Base-by-base conservation (phyloP, 495 filamentous ascomycete species). In the Neurospora sp. region DNA sequence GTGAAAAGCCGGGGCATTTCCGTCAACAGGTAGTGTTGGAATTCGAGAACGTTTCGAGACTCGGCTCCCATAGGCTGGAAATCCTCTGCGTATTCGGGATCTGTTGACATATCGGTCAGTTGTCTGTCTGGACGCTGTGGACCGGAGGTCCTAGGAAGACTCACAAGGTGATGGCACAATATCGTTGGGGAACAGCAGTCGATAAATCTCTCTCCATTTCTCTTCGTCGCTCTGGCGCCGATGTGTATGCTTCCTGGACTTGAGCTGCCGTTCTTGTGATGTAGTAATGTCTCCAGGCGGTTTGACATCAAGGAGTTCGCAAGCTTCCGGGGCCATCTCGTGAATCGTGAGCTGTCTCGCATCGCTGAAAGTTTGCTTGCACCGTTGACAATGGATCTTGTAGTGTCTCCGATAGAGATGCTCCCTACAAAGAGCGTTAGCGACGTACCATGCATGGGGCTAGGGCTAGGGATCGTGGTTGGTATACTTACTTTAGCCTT, bases 181-280 rank as follows among this genome's bases (percentile, higher is more conserved):
- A 35, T 75, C 76, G 27, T 72, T 45, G 6, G 79, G 79, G 44
- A 81, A 80, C 3, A 81, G 72, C 9, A 79, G 75, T 6, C 69
- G 71, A 70, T 80, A 81, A 1, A 81, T 76, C 18, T 81, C 79
- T 18, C 38, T 59, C 79, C 79, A 81, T 22, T 80, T 80, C 7
- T 80, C 78, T 18, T 77, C 73, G 22, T 80, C 78, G 2, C 69
- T 75, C 40, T 77, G 76, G 8, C 70, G 72, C 14, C 73, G 72
- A 9, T 73, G 39, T 4, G 72, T 72, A 70, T 79, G 72, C 53
- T 76, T 79, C 69, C 74, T 76, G 1, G 78, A 77, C 48, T 77
- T 80, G 18, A 80, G 61, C 69, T 77, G 75, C 39, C 75, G 75
- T 42, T 80, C 77, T 44, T 80, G 77, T 27, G 69, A 39, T 3